Evolutionary conservation across 2,329 filamentous ascomycete genomes (phyloP).

Genomic region (Arthrinium phaeospermum): DNA sequence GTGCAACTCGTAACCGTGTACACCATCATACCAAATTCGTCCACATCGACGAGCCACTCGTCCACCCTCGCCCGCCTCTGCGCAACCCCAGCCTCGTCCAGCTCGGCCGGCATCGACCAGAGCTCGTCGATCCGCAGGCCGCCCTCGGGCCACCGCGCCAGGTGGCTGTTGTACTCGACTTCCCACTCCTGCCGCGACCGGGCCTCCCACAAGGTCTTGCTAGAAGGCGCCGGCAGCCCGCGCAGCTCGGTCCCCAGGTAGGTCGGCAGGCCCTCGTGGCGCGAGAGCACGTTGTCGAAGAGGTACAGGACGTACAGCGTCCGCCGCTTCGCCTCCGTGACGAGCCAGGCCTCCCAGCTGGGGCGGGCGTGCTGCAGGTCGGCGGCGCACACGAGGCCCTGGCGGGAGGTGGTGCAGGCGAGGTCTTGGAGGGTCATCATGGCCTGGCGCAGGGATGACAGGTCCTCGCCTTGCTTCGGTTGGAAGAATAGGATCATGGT

Average conservation of each 20-base stretch:
- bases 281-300: constrained; percentile 55
- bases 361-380: constrained; percentile 48
- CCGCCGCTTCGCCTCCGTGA: constrained; percentile 58
- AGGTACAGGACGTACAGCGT: constrained; percentile 59
- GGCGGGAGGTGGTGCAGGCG: constrained; percentile 45
- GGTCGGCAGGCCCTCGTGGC: constrained; percentile 48
- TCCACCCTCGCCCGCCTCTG: constrained; percentile 48
- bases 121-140: constrained; percentile 55
- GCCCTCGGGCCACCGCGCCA: constrained; percentile 49
- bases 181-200: constrained; percentile 47
- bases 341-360: constrained; percentile 59
- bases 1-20: constrained; percentile 55
- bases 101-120: constrained; percentile 47
- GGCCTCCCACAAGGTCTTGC: constrained; percentile 51
- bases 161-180: constrained; percentile 46
- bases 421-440: constrained; percentile 58
- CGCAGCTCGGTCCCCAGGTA: constrained; percentile 56
- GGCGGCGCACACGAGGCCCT: constrained; percentile 50
- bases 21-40: constrained; percentile 61
- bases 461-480: constrained; percentile 26
- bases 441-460: constrained; percentile 44
- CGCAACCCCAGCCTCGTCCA: constrained; percentile 38
- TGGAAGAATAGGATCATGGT: constrained; percentile 54
- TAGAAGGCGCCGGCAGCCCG: constrained; percentile 48
- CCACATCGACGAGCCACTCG: constrained; percentile 54